Conservation (phyloP, 2,329 filamentous ascomycete genomes). For the Conoideocrella luteorostrata region DNA sequence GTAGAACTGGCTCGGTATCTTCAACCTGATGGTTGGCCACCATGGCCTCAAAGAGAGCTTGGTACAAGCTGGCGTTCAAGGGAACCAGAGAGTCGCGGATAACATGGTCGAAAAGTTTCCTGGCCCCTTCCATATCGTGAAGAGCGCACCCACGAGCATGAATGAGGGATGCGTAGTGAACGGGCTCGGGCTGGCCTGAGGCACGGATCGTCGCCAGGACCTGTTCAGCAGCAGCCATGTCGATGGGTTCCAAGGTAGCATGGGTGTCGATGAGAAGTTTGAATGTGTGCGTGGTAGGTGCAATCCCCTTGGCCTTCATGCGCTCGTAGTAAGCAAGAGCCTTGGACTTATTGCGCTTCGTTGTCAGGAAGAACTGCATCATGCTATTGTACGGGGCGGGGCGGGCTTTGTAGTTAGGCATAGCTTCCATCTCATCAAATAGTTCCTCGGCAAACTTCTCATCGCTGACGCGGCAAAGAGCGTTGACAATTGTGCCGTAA, state of each 20-base stretch:
- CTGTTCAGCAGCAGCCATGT: slow-evolving; percentile 81
- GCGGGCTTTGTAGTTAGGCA: slow-evolving; percentile 97
- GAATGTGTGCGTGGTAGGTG: slow-evolving; percentile 91
- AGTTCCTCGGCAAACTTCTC: slow-evolving; percentile 97
- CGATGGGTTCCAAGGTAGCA: slow-evolving; percentile 83
- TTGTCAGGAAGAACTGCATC: slow-evolving; percentile 99
- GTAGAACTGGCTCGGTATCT: slow-evolving; percentile 67
- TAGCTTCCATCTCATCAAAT: slow-evolving; percentile 98
- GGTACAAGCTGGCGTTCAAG: slow-evolving; percentile 81
- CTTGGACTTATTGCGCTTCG: slow-evolving; percentile 92
- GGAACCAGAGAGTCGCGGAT: slow-evolving; percentile 60
- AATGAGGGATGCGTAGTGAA: slow-evolving; percentile 92
- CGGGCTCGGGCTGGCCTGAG: slow-evolving; percentile 76
- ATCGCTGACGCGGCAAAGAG: slow-evolving; percentile 91
- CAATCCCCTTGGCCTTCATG: slow-evolving; percentile 81
- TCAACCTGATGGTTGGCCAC: slow-evolving; percentile 85
- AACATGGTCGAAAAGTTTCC: slow-evolving; percentile 74
- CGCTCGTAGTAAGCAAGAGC: slow-evolving; percentile 91
- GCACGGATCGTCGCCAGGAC: slow-evolving; percentile 73
- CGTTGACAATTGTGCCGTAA: slow-evolving; percentile 97
- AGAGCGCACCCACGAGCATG: slow-evolving; percentile 92
- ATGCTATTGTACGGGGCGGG: slow-evolving; percentile 98
- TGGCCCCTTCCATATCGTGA: slow-evolving; percentile 83
- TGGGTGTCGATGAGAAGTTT: slow-evolving; percentile 95
- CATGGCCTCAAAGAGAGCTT: slow-evolving; percentile 94